Percentiles rank a stretch among this genome's conserved stretches.
phyloP scores from a whole-genome alignment of 768 basidiomycete genomes.

The Boletales sp. region DNA sequence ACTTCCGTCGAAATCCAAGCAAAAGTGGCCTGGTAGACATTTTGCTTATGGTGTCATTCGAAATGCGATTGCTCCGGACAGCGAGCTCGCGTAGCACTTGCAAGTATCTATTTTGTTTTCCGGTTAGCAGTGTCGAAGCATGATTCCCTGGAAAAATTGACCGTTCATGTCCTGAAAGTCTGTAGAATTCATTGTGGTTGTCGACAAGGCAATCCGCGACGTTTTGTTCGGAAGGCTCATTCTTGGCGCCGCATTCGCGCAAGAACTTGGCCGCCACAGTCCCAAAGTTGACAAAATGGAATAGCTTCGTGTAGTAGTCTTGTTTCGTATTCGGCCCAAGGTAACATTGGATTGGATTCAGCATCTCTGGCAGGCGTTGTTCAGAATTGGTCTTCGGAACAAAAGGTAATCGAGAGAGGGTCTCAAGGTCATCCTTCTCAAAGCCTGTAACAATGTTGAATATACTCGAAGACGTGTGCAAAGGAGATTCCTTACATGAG shows the following conservation, averaged over 20 bases:
- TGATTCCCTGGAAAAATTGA: conserved; percentile 45
- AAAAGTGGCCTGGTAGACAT: conserved; percentile 71
- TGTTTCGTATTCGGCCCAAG: conserved; percentile 47
- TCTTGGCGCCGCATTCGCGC: conserved; percentile 75
- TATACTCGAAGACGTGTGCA: not conserved
- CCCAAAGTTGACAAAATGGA: conserved; percentile 87
- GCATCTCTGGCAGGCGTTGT: conserved; percentile 33
- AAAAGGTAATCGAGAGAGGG: conserved; percentile 52
- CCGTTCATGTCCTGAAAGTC: conserved; percentile 54
- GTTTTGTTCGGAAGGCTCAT: conserved; percentile 80
- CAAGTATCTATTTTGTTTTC: conserved; percentile 53
- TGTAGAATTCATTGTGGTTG: conserved; percentile 65
- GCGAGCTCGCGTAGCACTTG: conserved; percentile 78
- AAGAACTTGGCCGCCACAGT: conserved; percentile 74
- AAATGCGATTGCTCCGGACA: conserved; percentile 50
- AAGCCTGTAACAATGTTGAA: conserved; percentile 44
- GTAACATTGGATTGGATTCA: conserved; percentile 65
- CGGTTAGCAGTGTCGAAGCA: not conserved
- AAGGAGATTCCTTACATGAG: conserved; percentile 41
- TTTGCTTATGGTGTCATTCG: conserved; percentile 44
- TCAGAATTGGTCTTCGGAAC: conserved; percentile 50
- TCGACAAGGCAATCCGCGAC: conserved; percentile 61
- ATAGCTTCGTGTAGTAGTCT: conserved; percentile 70
- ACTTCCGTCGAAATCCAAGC: conserved; percentile 45
- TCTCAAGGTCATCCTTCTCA: conserved; percentile 43